phyloP scores from a whole-genome alignment of 78 protist species.

The Protostelium mycophagum region DNA sequence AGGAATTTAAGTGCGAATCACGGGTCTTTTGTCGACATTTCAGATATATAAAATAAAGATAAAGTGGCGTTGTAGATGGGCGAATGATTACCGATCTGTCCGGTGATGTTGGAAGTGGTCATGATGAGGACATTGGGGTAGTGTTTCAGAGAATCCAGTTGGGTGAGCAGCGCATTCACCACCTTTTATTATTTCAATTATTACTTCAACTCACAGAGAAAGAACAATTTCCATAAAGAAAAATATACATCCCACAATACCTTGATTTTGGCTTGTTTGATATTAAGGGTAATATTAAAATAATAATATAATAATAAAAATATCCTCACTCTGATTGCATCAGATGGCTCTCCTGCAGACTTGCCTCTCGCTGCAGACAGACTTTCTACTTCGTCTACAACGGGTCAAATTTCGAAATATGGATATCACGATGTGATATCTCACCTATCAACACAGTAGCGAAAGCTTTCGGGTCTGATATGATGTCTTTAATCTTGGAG shows the following conservation, averaged over 20 bases:
- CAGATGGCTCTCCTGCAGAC: conserved; percentile 90
- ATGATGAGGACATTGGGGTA: conserved; percentile 78
- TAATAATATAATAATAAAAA: too few species aligned
- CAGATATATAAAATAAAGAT: not conserved
- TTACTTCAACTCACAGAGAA: not conserved
- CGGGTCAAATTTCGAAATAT: not conserved
- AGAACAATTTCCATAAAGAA: too few species aligned
- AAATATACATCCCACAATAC: too few species aligned
- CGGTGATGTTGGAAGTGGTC: conserved; percentile 89
- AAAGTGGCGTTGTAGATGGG: too few species aligned
- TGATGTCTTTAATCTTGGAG: conserved; percentile 49
- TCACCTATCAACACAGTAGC: conserved; percentile 74
- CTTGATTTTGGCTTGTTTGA: too few species aligned
- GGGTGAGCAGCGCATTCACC: conserved; percentile 97
- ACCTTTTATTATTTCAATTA: not conserved
- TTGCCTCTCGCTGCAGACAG: conserved; percentile 85
- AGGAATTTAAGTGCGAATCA: not conserved
- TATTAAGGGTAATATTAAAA: too few species aligned
- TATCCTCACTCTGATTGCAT: conserved; percentile 91
- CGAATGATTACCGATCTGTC: conserved; percentile 23
- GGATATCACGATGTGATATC: not conserved
- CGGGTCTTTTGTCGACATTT: not conserved
- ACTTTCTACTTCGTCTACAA: conserved; percentile 83
- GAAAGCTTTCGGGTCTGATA: conserved; percentile 52
- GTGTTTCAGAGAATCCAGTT: conserved; percentile 76